These are phyloP conservation scores for Lentinula guzmanii DNA, from an alignment of 768 basidiomycete genomes.

Conservation along the genomic window DNA sequence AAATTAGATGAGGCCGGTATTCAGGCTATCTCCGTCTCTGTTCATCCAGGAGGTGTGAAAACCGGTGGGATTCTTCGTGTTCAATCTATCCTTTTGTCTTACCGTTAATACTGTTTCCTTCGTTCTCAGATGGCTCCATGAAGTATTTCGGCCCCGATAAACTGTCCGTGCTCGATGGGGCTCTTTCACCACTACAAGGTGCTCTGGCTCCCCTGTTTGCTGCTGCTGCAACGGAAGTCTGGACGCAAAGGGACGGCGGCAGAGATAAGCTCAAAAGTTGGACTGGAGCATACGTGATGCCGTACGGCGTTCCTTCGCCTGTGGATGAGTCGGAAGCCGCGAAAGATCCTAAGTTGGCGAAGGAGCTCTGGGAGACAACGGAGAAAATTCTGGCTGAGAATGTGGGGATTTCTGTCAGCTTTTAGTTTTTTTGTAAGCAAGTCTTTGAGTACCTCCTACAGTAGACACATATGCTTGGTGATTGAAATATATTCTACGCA, in stretches of 20 bases:
- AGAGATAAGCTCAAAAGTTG: slow-evolving; percentile 20
- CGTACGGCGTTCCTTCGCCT: slow-evolving; percentile 21
- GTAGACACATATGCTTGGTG: too few relatives aligned
- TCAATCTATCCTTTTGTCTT: too few relatives aligned
- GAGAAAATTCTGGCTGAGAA: slow-evolving; percentile 19
- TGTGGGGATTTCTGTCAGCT: background rate
- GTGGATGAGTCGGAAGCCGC: slow-evolving; percentile 20
- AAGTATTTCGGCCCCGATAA: background rate
- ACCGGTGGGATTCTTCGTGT: slow-evolving; percentile 20
- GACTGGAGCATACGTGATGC: slow-evolving; percentile 31
- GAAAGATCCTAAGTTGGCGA: slow-evolving; percentile 23
- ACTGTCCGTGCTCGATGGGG: background rate
- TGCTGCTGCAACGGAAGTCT: slow-evolving; percentile 29
- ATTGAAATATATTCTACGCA: too few relatives aligned
- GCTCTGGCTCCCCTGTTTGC: slow-evolving; percentile 32
- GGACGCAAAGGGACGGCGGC: slow-evolving; percentile 5
- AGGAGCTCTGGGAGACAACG: slow-evolving; percentile 33
- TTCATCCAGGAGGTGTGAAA: slow-evolving; percentile 36
- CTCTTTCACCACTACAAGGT: slow-evolving; percentile 21
- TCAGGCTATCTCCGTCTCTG: slow-evolving; percentile 29
- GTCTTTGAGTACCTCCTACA: too few relatives aligned
- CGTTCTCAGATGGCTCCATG: background rate
- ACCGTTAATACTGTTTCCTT: background rate
- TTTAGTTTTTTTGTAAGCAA: background rate
- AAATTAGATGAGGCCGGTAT: slow-evolving; percentile 29